Conservation (phyloP, 2,329 filamentous ascomycete genomes). For the Aspergillus sp. region DNA sequence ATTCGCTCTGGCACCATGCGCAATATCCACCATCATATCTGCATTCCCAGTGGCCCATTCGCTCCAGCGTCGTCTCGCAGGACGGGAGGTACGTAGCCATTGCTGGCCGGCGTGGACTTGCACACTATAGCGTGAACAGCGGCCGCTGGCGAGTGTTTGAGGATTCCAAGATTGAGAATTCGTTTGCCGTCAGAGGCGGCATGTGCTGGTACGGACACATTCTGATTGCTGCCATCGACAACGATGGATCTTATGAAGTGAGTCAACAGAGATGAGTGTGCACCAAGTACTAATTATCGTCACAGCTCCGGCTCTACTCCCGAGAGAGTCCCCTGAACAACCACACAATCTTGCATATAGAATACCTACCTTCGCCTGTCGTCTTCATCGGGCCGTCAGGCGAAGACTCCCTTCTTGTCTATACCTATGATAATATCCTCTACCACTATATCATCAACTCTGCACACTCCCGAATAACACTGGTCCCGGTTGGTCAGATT, state of each 20-base stretch:
- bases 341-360: conserved; percentile 71
- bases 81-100: conserved; percentile 94
- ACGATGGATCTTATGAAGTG: conserved; percentile 74
- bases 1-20: conserved; percentile 91
- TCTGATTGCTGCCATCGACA: conserved; percentile 89
- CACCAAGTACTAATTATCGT: conserved; percentile 3
- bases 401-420: conserved; percentile 91
- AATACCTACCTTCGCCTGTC: conserved; percentile 80
- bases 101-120: conserved; percentile 87
- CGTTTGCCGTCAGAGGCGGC: conserved; percentile 87
- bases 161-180: conserved; percentile 77
- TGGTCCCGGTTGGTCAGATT: conserved; percentile 96
- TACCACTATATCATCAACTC: conserved; percentile 90
- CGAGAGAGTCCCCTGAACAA: conserved; percentile 77
- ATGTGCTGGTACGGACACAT: conserved; percentile 99
- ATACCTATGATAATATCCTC: conserved; percentile 93
- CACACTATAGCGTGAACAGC: conserved; percentile 93
- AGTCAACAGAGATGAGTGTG: not conserved
- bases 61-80: conserved; percentile 80
- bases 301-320: conserved; percentile 80
- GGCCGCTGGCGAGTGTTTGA: conserved; percentile 95
- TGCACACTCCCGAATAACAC: conserved; percentile 67
- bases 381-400: conserved; percentile 87
- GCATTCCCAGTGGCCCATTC: conserved; percentile 89
- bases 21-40: conserved; percentile 84